Base-by-base conservation (phyloP, 2,329 filamentous ascomycete genomes). In the Fusarium sp. region DNA sequence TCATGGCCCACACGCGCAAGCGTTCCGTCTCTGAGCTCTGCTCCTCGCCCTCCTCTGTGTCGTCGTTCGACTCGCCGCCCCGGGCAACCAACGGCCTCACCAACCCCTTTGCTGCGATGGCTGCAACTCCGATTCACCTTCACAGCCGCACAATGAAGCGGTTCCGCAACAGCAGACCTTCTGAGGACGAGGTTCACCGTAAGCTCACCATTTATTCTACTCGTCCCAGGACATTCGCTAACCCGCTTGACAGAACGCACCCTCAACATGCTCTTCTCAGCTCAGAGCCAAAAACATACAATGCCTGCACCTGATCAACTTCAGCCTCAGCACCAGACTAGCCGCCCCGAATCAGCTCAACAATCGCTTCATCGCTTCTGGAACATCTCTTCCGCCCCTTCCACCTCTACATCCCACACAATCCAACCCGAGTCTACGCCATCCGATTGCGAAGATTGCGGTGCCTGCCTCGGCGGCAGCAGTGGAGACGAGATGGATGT, bases 91-190 rank as follows among this genome's bases (percentile, higher is more conserved):
- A 80, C 50, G 72, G 80, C 20, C 76, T 76, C 71, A 78, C 79
- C 60, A 74, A 75, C 24, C 81, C 83, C 50, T 76, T 79, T 59
- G 76, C 82, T 34, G 78, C 76, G 29, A 81, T 83, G 70, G 79
- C 82, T 69, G 79, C 77, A 71, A 64, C 82, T 63, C 80, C 82
- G 37, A 63, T 85, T 16, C 85, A 89, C 62, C 84, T 90, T 16
- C 82, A 85, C 61, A 88, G 89, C 73, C 88, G 90, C 29, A 92
- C 90, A 1, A 81, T 88, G 77, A 92, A 92, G 82, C 88, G 90
- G 9, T 85, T 88, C 69, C 89, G 90, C 67, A 85, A 91, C 79
- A 87, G 84, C 65, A 84, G 90, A 8, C 90, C 90, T 0, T 87
- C 89, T 0, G 88, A 91, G 37, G 80, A 85, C 8, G 82, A 86